phyloP scores from a whole-genome alignment of 768 basidiomycete genomes.

The Guyanaporus albipodus region DNA sequence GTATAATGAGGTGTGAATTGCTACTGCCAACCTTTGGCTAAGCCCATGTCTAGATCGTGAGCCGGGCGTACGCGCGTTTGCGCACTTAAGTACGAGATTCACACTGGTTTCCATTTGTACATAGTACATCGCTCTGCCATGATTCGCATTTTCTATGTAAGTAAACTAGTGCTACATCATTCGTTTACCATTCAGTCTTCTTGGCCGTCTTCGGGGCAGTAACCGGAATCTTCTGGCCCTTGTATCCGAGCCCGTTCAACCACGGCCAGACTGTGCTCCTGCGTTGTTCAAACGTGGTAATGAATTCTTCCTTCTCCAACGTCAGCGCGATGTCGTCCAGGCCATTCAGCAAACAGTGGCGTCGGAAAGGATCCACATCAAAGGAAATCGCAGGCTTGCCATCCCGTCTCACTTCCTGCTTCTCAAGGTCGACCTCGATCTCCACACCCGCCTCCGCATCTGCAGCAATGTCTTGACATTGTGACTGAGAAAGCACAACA shows the following conservation, averaged over 20 bases:
- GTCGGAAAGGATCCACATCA: conserved; percentile 82
- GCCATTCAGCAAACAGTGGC: conserved; percentile 92
- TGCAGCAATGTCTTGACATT: conserved; percentile 66
- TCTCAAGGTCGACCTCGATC: conserved; percentile 82
- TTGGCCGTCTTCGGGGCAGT: conserved; percentile 34
- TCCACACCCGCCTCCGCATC: conserved; percentile 76
- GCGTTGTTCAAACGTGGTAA: conserved; percentile 74
- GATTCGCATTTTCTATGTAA: no score
- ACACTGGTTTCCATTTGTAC: no score
- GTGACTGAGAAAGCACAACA: conserved; percentile 60
- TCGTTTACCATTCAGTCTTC: conserved; percentile 78
- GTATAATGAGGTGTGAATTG: no score
- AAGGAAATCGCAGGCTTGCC: conserved; percentile 75
- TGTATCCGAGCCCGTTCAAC: conserved; percentile 94
- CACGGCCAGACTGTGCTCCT: conserved; percentile 86
- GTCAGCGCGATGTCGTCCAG: conserved; percentile 97
- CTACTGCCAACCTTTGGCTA: no score
- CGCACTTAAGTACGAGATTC: no score
- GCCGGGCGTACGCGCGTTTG: no score
- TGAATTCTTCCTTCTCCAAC: conserved; percentile 70
- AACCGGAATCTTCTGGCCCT: conserved; percentile 70
- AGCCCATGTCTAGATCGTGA: no score
- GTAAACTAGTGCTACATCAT: no score
- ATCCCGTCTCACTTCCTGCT: conserved; percentile 71
- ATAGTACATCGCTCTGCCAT: no score